Conservation (phyloP, 805 yeast genomes). For the Hanseniaspora clermontiae region DNA sequence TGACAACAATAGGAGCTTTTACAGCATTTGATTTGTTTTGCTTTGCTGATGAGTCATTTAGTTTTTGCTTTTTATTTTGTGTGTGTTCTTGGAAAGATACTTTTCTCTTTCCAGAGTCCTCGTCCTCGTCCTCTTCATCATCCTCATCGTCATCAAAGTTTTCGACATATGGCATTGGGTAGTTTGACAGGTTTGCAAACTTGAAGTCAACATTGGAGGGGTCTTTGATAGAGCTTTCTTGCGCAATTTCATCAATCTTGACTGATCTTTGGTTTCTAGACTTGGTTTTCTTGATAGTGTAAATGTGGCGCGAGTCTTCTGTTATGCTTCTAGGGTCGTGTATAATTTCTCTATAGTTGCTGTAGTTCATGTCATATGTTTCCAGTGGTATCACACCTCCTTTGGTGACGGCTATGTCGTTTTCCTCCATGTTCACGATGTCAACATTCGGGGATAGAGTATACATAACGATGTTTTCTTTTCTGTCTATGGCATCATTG, state of each 20-base stretch:
- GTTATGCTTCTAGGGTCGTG: constrained; percentile 11
- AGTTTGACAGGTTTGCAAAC: constrained; percentile 4
- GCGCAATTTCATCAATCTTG: constrained; percentile 12
- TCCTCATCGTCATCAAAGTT: constrained; percentile 1
- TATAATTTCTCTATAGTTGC: constrained; percentile 7
- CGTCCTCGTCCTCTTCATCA: constrained; percentile 5
- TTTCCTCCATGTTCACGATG: constrained; percentile 8
- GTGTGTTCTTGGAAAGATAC: constrained; percentile 6
- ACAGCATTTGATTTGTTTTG: not conserved
- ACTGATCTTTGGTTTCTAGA: constrained; percentile 11
- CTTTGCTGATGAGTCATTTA: constrained; percentile 4
- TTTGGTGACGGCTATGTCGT: constrained; percentile 11
- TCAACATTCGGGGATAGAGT: constrained; percentile 1
- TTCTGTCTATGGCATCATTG: not conserved
- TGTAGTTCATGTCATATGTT: constrained; percentile 10
- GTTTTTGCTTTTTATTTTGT: constrained; percentile 2
- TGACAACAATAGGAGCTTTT: constrained; percentile 1
- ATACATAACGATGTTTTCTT: not conserved
- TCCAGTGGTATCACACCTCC: constrained; percentile 11
- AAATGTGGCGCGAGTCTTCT: not conserved
- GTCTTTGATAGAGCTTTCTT: constrained; percentile 8
- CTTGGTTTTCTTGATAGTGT: not conserved
- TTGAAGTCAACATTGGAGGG: constrained; percentile 11
- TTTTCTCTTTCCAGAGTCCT: constrained; percentile 2
- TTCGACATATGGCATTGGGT: constrained; percentile 8